Conservation (phyloP, 2,329 filamentous ascomycete genomes). For the Pezicula neosporulosa region DNA sequence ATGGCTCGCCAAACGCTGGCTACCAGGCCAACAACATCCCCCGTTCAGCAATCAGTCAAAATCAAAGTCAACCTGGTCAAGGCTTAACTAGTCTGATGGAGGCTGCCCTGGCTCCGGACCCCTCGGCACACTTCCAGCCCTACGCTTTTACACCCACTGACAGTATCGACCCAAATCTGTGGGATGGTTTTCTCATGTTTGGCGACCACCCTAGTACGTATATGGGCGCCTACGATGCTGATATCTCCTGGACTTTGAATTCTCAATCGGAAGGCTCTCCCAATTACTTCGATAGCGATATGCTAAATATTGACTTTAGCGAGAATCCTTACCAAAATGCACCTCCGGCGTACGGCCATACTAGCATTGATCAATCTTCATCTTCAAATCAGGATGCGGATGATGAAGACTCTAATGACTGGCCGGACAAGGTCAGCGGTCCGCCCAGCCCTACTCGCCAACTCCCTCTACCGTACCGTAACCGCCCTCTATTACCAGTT, state of each 20-base stretch:
- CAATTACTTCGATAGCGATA: constrained; percentile 13
- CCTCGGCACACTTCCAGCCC: neutral
- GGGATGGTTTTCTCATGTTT: constrained; percentile 25
- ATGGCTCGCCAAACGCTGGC: neutral
- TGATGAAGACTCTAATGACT: constrained; percentile 22
- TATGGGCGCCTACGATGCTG: constrained; percentile 26
- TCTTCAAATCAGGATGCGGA: constrained; percentile 19
- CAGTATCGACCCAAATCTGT: constrained; percentile 16
- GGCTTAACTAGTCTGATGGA: constrained; percentile 25
- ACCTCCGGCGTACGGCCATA: neutral
- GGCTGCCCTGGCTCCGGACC: constrained; percentile 19
- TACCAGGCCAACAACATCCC: neutral
- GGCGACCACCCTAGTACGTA: constrained; percentile 17
- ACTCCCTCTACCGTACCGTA: constrained; percentile 14
- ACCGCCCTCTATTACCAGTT: constrained; percentile 15
- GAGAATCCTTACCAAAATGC: constrained; percentile 15
- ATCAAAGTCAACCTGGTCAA: constrained; percentile 11
- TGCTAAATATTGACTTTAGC: constrained; percentile 13
- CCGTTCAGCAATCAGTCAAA: constrained; percentile 3
- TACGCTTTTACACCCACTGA: constrained; percentile 15
- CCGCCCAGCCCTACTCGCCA: constrained; percentile 7
- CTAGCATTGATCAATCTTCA: neutral
- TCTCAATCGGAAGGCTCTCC: constrained; percentile 17
- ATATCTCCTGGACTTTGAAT: constrained; percentile 25
- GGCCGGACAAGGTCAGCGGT: constrained; percentile 21